Base-by-base conservation (phyloP, 345 rosid species). In the Jatropha curcas region DNA sequence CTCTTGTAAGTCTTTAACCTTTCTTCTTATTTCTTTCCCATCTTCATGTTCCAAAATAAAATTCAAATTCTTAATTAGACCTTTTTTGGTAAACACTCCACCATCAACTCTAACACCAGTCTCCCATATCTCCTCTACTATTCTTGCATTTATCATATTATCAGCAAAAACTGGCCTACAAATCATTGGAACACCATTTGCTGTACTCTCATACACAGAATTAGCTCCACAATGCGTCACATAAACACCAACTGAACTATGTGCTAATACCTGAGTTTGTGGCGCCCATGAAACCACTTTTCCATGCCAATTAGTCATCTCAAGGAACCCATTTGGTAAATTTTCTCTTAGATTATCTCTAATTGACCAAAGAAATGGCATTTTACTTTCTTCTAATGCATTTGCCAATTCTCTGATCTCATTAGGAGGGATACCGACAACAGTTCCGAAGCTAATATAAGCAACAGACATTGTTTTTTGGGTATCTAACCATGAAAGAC, bases 141-240 rank as follows among this genome's bases (percentile, higher is more conserved):
- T 83, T 74, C 90, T 84, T 2, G 92, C 79, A 58, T 88, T 87
- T 28, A 81, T 80, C 60, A 6, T 67, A 60, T 92, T 92, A 83
- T 94, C 98, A 20, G 84, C 81, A 45, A 88, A 88, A 67, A 79
- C 71, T 0, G 96, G 89, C 34, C 84, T 82, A 19, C 94, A 94
- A 7, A 71, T 76, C 71, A 76, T 60, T 3, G 79, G 75, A n/a
- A 76, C 71, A 16, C 75, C 79, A 56, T 56, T 24, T 2, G 55
- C 56, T 3, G 64, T 64, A 7, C 79, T 76, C 57, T 76, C 71
- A 17, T 10, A 43, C 50, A 76, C 71, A 48, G 75, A 63, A 46
- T 76, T 71, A 65, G 34, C 27, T 3, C 79, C 79, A 1, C 65
- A 65, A 45, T 76, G 79, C 25, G 75, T 76, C n/a, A 76, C 58